phyloP scores from a whole-genome alignment of 2,329 filamentous ascomycete species.

The Hypoxylon sp. region DNA sequence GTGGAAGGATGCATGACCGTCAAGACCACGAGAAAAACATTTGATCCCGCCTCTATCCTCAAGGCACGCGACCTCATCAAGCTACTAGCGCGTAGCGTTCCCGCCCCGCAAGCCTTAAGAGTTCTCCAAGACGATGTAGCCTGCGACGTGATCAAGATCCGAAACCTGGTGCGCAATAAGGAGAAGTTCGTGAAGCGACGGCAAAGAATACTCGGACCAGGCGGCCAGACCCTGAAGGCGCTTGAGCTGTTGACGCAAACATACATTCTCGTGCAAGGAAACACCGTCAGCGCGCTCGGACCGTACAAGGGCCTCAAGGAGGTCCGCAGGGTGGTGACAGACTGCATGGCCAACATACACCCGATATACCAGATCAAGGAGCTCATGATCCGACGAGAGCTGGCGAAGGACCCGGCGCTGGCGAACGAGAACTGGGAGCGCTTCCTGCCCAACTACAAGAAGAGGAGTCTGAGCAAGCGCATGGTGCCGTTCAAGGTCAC shows the following conservation, averaged over 20 bases:
- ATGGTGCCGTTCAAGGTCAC: slow-evolving; percentile 83
- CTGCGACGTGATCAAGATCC: slow-evolving; percentile 95
- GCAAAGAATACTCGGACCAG: slow-evolving; percentile 90
- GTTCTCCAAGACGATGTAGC: slow-evolving; percentile 92
- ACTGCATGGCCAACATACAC: slow-evolving; percentile 97
- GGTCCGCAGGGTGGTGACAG: slow-evolving; percentile 85
- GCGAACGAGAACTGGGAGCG: slow-evolving; percentile 92
- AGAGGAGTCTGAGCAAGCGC: slow-evolving; percentile 85
- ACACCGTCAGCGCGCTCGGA: slow-evolving; percentile 92
- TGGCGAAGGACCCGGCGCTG: slow-evolving; percentile 87
- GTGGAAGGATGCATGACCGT: slow-evolving; percentile 92
- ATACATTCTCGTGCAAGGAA: slow-evolving; percentile 95
- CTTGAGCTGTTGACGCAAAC: slow-evolving; percentile 90
- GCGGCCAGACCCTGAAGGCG: slow-evolving; percentile 91
- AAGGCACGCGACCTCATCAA: slow-evolving; percentile 96
- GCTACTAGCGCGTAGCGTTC: slow-evolving; percentile 87
- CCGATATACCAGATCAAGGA: slow-evolving; percentile 78
- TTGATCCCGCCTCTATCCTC: slow-evolving; percentile 89
- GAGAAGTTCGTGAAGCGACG: slow-evolving; percentile 94
- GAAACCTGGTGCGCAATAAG: slow-evolving; percentile 89
- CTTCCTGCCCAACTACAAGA: slow-evolving; percentile 98
- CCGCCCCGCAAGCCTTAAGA: slow-evolving; percentile 90
- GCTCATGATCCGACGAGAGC: slow-evolving; percentile 81
- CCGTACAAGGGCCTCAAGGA: slow-evolving; percentile 94
- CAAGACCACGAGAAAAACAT: slow-evolving; percentile 89